Evolutionary conservation across 2,329 filamentous ascomycete species (phyloP).

Genomic region (Fusarium equiseti): DNA sequence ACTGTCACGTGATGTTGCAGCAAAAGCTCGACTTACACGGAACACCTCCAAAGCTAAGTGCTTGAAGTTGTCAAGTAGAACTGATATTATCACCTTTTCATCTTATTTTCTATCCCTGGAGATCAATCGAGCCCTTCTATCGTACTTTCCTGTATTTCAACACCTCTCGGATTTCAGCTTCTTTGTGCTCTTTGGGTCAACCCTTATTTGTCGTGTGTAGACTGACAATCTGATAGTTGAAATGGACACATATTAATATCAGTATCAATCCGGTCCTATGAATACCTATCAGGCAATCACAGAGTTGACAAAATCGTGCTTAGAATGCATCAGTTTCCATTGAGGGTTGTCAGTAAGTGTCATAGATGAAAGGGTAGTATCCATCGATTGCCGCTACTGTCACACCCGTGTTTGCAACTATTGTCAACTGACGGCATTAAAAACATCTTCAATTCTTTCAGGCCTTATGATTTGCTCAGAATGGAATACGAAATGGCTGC

Average conservation of each 20-base stretch:
- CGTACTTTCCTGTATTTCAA: not conserved
- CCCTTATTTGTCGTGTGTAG: not conserved
- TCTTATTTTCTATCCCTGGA: not conserved
- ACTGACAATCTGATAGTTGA: not conserved
- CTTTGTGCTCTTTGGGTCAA: not conserved
- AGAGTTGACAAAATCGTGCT: not conserved
- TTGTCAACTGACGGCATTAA: not conserved
- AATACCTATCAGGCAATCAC: not conserved
- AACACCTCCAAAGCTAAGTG: not conserved
- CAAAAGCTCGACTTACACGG: slow-evolving; percentile 10
- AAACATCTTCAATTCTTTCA: not conserved
- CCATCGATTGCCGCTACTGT: not conserved
- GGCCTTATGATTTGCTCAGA: not conserved
- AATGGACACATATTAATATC: not conserved
- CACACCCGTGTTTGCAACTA: not conserved
- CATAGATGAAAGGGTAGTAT: not conserved
- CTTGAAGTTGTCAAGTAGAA: not conserved
- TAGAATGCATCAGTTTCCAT: not conserved
- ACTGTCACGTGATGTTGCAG: slow-evolving; percentile 36
- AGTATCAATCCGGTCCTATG: not conserved
- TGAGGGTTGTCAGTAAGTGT: not conserved
- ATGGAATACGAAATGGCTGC: not conserved
- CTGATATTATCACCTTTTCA: not conserved
- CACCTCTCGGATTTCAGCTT: not conserved
- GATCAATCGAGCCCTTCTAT: not conserved